phyloP scores from a whole-genome alignment of 2,329 filamentous ascomycete species.

The Hirsutella rhossiliensis region DNA sequence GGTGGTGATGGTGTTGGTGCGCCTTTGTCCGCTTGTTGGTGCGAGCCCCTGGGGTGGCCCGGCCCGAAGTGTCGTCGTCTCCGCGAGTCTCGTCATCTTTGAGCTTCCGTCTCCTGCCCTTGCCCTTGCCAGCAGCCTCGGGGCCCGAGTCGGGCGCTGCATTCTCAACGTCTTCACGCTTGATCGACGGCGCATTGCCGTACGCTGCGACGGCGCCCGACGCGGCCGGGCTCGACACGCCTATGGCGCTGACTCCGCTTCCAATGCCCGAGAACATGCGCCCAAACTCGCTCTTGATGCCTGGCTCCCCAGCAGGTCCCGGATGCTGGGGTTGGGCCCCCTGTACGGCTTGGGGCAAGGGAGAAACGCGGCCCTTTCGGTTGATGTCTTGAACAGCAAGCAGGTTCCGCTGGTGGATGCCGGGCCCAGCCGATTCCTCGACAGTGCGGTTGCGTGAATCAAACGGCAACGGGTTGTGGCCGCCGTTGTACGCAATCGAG shows the following conservation, averaged over 20 bases:
- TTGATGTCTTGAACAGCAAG: constrained; percentile 73
- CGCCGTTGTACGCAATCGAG: constrained; percentile 31
- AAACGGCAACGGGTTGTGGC: constrained; percentile 26
- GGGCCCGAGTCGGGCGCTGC: constrained; percentile 30
- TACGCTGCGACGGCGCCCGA: constrained; percentile 30
- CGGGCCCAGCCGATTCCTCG: constrained; percentile 44
- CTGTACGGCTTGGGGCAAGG: constrained; percentile 85
- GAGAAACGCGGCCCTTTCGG: constrained; percentile 72
- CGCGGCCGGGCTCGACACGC: constrained; percentile 38
- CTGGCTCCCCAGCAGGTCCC: constrained; percentile 69
- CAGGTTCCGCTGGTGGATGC: constrained; percentile 47
- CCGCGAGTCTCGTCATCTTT: constrained; percentile 62
- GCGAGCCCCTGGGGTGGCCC: constrained; percentile 46
- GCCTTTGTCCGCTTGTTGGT: constrained; percentile 60
- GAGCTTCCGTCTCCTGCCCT: constrained; percentile 54
- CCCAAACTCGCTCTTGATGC: constrained; percentile 90
- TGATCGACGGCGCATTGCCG: constrained; percentile 26
- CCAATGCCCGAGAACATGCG: constrained; percentile 92
- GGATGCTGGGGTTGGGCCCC: constrained; percentile 74
- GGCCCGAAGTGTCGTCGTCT: constrained; percentile 55
- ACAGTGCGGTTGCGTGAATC: constrained; percentile 24
- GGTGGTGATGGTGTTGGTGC: constrained; percentile 52
- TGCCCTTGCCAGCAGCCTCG: constrained; percentile 28
- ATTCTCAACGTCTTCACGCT: constrained; percentile 41
- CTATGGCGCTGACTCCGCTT: constrained; percentile 38